phyloP scores from a whole-genome alignment of 176 grass and related monocot genomes.

The Oryza nivara region DNA sequence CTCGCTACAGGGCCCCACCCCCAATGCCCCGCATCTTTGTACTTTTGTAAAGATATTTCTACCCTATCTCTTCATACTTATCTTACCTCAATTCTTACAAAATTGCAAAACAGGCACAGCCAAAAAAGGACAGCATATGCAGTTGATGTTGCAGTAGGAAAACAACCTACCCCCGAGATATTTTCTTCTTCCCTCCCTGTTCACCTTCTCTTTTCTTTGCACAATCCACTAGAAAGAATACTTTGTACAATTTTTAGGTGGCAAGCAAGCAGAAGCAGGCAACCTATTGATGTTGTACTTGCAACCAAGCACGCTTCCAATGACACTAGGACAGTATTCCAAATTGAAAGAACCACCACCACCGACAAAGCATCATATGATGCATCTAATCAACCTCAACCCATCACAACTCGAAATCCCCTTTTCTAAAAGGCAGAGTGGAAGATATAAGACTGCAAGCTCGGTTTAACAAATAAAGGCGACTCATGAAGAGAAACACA shows the following conservation, averaged over 20 bases:
- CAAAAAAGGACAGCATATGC: neutral
- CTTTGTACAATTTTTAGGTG: neutral
- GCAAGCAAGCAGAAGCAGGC: neutral
- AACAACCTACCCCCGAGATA: constrained; percentile 15
- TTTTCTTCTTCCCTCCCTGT: neutral
- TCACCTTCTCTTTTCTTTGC: neutral
- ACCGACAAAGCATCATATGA: neutral
- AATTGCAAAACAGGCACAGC: neutral
- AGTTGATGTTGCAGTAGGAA: constrained; percentile 2
- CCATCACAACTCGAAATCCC: neutral
- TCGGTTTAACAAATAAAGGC: neutral
- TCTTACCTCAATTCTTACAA: constrained; percentile 21
- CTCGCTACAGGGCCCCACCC: neutral
- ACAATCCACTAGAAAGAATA: neutral
- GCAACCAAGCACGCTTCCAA: neutral
- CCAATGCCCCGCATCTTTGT: constrained; percentile 15
- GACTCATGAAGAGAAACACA: constrained; percentile 1
- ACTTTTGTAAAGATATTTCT: constrained; percentile 47
- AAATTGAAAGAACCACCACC: neutral
- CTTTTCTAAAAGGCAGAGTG: neutral
- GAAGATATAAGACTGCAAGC: neutral
- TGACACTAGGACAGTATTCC: neutral
- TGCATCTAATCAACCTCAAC: neutral
- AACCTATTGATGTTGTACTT: constrained; percentile 7
- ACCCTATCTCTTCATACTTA: constrained; percentile 9